Evolutionary conservation across 345 rosid genomes (phyloP).

Genomic region (Dovyalis caffra): DNA sequence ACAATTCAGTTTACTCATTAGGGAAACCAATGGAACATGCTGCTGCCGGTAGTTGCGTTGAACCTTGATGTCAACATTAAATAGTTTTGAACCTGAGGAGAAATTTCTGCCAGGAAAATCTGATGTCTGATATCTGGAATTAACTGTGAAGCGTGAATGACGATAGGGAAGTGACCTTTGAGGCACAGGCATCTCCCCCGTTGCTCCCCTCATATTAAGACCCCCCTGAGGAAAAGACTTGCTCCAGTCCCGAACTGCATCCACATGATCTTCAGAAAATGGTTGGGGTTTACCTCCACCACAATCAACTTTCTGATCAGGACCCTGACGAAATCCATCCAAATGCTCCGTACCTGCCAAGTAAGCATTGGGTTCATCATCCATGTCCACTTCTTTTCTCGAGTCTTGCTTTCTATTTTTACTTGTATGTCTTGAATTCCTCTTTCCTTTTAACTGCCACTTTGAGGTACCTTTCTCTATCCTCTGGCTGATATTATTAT

Average conservation of each 20-base stretch:
- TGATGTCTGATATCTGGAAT: slow-evolving; percentile 46
- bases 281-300: slow-evolving; percentile 23
- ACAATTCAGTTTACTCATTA: slow-evolving; percentile 74
- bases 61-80: slow-evolving; percentile 74
- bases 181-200: slow-evolving; percentile 37
- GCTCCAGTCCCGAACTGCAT: slow-evolving; percentile 37
- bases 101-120: slow-evolving; percentile 40
- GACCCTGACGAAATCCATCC: slow-evolving; percentile 38
- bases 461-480: slow-evolving; percentile 68
- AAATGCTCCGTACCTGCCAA: slow-evolving; percentile 26
- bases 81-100: slow-evolving; percentile 38
- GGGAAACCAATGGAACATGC: slow-evolving; percentile 85
- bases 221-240: slow-evolving; percentile 31
- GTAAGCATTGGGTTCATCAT: slow-evolving; percentile 41
- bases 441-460: slow-evolving; percentile 94
- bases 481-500: slow-evolving; percentile 43
- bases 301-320: slow-evolving; percentile 37
- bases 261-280: slow-evolving; percentile 28
- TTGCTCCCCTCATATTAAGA: slow-evolving; percentile 34
- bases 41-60: slow-evolving; percentile 61
- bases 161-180: slow-evolving; percentile 61
- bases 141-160: slow-evolving; percentile 48
- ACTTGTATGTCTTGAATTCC: slow-evolving; percentile 76
- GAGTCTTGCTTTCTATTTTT: slow-evolving; percentile 59
- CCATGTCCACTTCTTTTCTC: slow-evolving; percentile 44